A percentile compares a stretch with the other conserved stretches of the same genome.
Evolutionary conservation across 495 filamentous ascomycete species (phyloP).

Genomic region (Acidomyces sp.): DNA sequence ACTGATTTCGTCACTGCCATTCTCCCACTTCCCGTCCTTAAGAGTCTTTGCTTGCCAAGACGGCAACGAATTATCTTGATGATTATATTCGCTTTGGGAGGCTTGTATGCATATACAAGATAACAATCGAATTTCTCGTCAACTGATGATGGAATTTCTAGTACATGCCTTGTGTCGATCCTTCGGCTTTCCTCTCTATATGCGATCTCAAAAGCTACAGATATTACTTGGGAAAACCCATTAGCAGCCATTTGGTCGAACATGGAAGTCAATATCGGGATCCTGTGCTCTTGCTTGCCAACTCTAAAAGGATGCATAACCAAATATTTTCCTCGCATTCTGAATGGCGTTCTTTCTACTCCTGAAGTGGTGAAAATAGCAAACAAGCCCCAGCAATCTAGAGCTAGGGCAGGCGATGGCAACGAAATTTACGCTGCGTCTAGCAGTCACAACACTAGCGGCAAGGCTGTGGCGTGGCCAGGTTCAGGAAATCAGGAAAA

Average conservation of each 20-base stretch:
- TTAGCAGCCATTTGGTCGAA: constrained; percentile 22
- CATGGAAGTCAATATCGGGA: constrained; percentile 25
- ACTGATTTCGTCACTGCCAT: constrained; percentile 38
- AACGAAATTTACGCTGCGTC: too few relatives aligned
- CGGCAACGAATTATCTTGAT: constrained; percentile 23
- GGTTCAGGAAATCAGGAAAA: too few relatives aligned
- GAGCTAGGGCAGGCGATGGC: too few relatives aligned
- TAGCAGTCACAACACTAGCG: too few relatives aligned
- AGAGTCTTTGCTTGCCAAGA: constrained; percentile 18
- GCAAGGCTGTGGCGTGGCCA: too few relatives aligned
- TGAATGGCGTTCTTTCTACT: too few relatives aligned
- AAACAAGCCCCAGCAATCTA: too few relatives aligned
- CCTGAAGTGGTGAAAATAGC: too few relatives aligned
- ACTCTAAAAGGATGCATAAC: constrained; percentile 22
- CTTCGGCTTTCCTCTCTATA: constrained; percentile 26
- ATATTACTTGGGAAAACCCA: constrained; percentile 24
- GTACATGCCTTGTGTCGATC: constrained; percentile 26
- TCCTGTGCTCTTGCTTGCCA: constrained; percentile 27
- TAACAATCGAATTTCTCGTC: not conserved
- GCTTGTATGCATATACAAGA: constrained; percentile 19
- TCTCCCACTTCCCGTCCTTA: constrained; percentile 23
- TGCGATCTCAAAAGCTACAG: constrained; percentile 21
- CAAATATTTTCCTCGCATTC: constrained; percentile 20
- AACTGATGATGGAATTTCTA: not conserved
- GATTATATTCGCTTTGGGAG: constrained; percentile 23